phyloP scores from a whole-genome alignment of 768 basidiomycete genomes.

The Trametes sanguinea region DNA sequence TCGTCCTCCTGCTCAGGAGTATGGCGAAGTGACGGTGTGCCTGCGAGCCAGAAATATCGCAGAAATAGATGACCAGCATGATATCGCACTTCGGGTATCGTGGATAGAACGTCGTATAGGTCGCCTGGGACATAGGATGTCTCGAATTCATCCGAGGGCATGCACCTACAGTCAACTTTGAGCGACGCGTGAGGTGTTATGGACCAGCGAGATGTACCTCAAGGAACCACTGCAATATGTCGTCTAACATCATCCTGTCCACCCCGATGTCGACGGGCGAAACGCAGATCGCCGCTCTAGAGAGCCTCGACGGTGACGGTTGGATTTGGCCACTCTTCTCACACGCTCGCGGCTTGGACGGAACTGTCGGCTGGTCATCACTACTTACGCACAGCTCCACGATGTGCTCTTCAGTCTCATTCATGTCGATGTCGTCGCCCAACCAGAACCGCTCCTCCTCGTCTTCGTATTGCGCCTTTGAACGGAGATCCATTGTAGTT shows the following conservation, averaged over 20 bases:
- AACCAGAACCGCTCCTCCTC: constrained; percentile 27
- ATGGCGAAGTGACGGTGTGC: constrained; percentile 19
- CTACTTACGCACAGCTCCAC: neutral
- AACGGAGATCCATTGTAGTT: no score
- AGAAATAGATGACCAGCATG: constrained; percentile 64
- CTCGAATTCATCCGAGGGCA: constrained; percentile 16
- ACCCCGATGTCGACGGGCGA: constrained; percentile 30
- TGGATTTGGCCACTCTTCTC: no score
- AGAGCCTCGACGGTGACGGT: neutral
- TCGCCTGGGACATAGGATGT: constrained; percentile 30
- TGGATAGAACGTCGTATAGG: constrained; percentile 55
- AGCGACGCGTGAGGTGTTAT: neutral
- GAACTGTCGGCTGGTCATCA: neutral
- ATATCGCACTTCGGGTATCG: constrained; percentile 60
- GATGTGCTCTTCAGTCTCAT: neutral
- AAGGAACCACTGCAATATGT: constrained; percentile 48
- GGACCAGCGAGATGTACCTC: constrained; percentile 34
- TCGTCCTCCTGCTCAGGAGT: constrained; percentile 6
- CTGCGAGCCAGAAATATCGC: constrained; percentile 52
- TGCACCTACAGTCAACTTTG: constrained; percentile 20
- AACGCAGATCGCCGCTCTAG: neutral
- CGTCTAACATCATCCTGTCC: constrained; percentile 36
- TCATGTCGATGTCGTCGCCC: constrained; percentile 2
- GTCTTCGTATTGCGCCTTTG: neutral
- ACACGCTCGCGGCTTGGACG: no score